These are phyloP conservation scores for Bryoglossum gracile DNA, from an alignment of 495 filamentous ascomycete species.

Conservation along the genomic window DNA sequence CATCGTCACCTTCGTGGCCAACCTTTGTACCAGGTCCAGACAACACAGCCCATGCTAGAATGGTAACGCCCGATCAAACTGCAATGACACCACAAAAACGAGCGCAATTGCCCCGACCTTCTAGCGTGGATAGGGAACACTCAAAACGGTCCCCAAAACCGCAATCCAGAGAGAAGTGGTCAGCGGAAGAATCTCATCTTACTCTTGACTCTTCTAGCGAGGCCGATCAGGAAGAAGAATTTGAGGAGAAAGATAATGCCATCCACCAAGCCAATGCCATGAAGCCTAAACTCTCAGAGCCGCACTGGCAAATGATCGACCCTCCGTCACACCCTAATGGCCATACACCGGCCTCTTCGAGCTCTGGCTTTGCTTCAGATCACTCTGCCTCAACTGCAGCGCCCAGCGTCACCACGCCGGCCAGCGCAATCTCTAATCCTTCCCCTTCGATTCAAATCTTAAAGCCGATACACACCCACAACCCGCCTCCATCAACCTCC, in stretches of 20 bases:
- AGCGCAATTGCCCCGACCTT: background rate
- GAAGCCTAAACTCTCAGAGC: conserved; percentile 32
- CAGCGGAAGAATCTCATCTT: conserved; percentile 36
- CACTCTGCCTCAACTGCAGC: conserved; percentile 19
- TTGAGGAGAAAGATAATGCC: conserved; percentile 23
- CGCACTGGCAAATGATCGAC: conserved; percentile 47
- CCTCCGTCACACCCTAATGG: conserved; percentile 26
- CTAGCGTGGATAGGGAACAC: background rate
- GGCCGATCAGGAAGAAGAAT: conserved; percentile 25
- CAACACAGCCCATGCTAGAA: conserved; percentile 14
- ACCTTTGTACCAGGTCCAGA: conserved; percentile 18
- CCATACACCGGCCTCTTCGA: conserved; percentile 9
- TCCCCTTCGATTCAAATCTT: too few relatives aligned
- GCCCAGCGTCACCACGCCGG: conserved; percentile 13
- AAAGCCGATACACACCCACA: background rate
- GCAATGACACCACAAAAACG: conserved; percentile 14
- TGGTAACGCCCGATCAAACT: conserved; percentile 21
- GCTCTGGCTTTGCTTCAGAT: conserved; percentile 24
- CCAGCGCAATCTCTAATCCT: conserved; percentile 3
- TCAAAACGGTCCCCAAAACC: background rate
- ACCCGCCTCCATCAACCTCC: conserved; percentile 1
- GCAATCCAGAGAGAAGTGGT: conserved; percentile 31
- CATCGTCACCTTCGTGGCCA: conserved; percentile 36
- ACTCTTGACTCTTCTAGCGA: conserved; percentile 39
- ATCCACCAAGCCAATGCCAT: conserved; percentile 25